Base-by-base conservation (phyloP, 163 green algal genomes). In the Picocystis sp. region DNA sequence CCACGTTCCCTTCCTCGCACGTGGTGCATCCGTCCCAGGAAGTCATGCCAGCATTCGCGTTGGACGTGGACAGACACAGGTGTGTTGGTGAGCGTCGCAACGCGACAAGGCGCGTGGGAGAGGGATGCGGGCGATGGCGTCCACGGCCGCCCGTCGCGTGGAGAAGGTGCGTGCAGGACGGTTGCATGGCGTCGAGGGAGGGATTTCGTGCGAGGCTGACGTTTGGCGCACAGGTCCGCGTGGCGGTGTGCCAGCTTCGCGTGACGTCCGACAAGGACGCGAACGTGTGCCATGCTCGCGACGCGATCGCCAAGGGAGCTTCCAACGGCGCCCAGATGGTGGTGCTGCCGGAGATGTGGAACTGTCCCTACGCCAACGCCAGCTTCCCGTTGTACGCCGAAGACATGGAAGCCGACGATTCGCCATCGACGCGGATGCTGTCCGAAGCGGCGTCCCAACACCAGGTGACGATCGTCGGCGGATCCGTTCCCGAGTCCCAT, bases 331-430 rank as follows among this genome's bases (percentile, higher is more conserved):
- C 88, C 1, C 41, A 80, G 47, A 58, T 96, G n/a, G 82, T 97
- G 29, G 22, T 93, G n/a, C 66, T 94, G 13, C 85, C 81, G 8
- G 88, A 96, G 67, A 75, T 75, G 66, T 94, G 78, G 81, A 94
- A 97, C 70, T 93, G 82, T 65, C 86, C 88, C 22, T 97, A 97
- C 71, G 82, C 73, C 43, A 95, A 94, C 52, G 84, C 91, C 60
- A 79, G 53, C 45, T 96, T 97, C 61, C 84, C 86, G 17, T 69
- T 51, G 2, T 92, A 92, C 58, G 87, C 87, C 1, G 86, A 96
- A 66, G 81, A 92, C 54, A 77, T 94, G 12, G 80, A 84, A 13
- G 64, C 52, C 5, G 77, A 57, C 8, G 23, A 60, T 21, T 79
- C 72, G 10, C 66, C 67, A 6, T 88, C 72, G 1, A 65, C 72